Conservation (phyloP, 371 early-diverging fungal species). For the Choanephora cucurbitarum region DNA sequence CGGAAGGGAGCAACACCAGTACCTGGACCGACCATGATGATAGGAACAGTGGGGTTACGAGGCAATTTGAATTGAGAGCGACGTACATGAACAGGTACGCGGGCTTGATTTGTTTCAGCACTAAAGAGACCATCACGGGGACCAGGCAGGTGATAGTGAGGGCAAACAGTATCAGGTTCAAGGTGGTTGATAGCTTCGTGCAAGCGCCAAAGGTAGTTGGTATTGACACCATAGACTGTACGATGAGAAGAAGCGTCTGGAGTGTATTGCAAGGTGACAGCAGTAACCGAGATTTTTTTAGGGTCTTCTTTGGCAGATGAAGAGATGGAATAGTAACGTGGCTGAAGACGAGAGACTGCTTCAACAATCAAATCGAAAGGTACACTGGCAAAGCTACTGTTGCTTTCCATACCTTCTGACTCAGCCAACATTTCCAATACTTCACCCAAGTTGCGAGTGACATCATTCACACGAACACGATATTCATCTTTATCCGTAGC, state of each 20-base stretch:
- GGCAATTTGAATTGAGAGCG: constrained; percentile 89
- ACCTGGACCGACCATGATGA: constrained; percentile 97
- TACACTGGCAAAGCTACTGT: constrained; percentile 38
- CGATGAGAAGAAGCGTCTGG: constrained; percentile 51
- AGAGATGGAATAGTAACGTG: constrained; percentile 95
- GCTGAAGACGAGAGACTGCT: constrained; percentile 77
- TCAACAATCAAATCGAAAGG: constrained; percentile 80
- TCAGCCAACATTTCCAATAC: constrained; percentile 47
- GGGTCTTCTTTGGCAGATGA: constrained; percentile 77
- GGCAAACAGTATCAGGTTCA: constrained; percentile 31
- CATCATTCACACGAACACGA: constrained; percentile 57
- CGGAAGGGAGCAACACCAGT: constrained; percentile 98
- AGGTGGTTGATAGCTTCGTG: constrained; percentile 22
- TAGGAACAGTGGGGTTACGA: constrained; percentile 72
- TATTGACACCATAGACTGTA: constrained; percentile 73
- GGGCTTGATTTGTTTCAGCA: constrained; percentile 22
- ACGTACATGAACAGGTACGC: constrained; percentile 86
- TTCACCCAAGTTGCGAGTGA: constrained; percentile 69
- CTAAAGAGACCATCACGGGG: constrained; percentile 35
- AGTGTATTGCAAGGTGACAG: constrained; percentile 83
- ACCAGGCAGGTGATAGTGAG: constrained; percentile 40
- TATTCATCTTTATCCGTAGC: constrained; percentile 79
- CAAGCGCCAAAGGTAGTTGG: constrained; percentile 65
- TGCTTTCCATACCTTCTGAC: constrained; percentile 25
- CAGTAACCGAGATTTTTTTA: constrained; percentile 78